Evolutionary conservation across 2,329 filamentous ascomycete species (phyloP).

Genomic region (Talaromyces sp.): DNA sequence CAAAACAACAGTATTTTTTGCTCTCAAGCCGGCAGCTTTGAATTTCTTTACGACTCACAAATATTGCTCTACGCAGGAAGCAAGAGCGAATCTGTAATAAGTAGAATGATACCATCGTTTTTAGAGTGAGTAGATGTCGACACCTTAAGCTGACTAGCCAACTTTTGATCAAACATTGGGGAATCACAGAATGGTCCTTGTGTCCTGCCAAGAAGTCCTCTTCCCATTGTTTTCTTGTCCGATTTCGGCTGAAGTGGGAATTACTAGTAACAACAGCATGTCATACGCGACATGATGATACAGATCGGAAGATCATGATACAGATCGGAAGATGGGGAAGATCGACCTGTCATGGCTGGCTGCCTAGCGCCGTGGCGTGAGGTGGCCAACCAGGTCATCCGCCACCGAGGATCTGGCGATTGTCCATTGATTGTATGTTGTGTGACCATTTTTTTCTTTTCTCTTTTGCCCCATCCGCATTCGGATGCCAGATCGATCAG

Average conservation of each 20-base stretch:
- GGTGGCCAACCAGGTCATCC: background rate
- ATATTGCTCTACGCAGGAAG: background rate
- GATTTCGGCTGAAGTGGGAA: background rate
- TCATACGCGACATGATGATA: background rate
- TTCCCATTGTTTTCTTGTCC: background rate
- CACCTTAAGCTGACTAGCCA: background rate
- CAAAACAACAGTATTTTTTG: too few relatives aligned
- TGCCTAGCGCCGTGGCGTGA: background rate
- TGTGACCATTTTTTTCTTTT: background rate
- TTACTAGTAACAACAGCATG: background rate
- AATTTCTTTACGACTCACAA: background rate
- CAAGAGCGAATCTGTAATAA: background rate
- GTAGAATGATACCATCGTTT: background rate
- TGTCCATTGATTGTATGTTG: background rate
- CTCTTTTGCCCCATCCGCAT: background rate
- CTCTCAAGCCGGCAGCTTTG: background rate
- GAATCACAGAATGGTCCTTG: too few relatives aligned
- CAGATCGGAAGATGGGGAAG: background rate
- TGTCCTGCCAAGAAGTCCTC: background rate
- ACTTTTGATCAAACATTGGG: background rate
- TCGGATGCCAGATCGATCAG: background rate
- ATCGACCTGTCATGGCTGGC: background rate
- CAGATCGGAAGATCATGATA: background rate
- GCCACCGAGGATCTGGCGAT: background rate
- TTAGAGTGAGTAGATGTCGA: background rate